A percentile compares a stretch with the other conserved stretches of the same genome.
Evolutionary conservation across 352 stramenopile species (phyloP).

Genomic region (Phytophthora cactorum): DNA sequence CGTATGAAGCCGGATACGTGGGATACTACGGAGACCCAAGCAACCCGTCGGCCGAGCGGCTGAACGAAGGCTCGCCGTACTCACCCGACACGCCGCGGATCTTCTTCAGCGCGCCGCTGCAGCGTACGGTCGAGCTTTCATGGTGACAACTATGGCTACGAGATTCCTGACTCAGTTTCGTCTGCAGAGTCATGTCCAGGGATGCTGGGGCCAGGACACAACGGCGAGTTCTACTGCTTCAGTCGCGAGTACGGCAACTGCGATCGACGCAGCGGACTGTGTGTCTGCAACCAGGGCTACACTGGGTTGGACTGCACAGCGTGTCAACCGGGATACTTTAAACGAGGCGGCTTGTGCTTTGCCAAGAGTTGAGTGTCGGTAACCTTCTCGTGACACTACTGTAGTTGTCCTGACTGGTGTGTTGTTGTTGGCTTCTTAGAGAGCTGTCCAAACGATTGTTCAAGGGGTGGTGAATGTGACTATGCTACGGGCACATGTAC

Average conservation of each 20-base stretch:
- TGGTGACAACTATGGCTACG: slow-evolving; percentile 29
- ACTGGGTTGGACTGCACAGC: slow-evolving; percentile 88
- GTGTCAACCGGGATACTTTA: slow-evolving; percentile 91
- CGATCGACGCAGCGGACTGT: slow-evolving; percentile 92
- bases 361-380: slow-evolving; percentile 66
- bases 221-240: slow-evolving; percentile 93
- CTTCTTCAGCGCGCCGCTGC: slow-evolving; percentile 45
- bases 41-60: slow-evolving; percentile 62
- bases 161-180: neutral
- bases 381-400: neutral
- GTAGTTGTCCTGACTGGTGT: neutral
- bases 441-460: slow-evolving; percentile 91
- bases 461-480: slow-evolving; percentile 85
- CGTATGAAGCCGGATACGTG: slow-evolving; percentile 83
- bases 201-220: slow-evolving; percentile 88
- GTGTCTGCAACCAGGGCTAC: slow-evolving; percentile 95
- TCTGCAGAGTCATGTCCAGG: slow-evolving; percentile 70
- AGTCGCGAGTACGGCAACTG: slow-evolving; percentile 94
- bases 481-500: slow-evolving; percentile 89
- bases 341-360: slow-evolving; percentile 86
- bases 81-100: slow-evolving; percentile 73
- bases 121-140: slow-evolving; percentile 40
- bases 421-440: slow-evolving; percentile 37
- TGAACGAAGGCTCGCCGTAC: slow-evolving; percentile 89
- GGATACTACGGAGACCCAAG: slow-evolving; percentile 84